phyloP scores from a whole-genome alignment of 768 basidiomycete genomes.

The Russula foetens region DNA sequence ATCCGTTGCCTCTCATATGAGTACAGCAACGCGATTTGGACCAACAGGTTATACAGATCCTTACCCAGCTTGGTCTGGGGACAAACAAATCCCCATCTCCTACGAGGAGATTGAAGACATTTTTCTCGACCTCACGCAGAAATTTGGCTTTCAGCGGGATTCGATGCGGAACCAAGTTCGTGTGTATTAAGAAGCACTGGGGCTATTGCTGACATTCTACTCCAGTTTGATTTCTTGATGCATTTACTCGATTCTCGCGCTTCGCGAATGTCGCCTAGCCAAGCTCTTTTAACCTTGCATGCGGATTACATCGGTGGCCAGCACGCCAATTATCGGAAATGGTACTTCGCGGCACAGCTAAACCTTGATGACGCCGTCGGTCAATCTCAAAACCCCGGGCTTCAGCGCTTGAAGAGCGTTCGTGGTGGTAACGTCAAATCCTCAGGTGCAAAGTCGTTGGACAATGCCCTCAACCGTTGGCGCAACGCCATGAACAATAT shows the following conservation, averaged over 20 bases:
- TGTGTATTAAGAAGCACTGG: conserved; percentile 15
- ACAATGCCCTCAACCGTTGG: conserved; percentile 92
- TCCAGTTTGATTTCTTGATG: conserved; percentile 95
- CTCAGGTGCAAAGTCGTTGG: conserved; percentile 69
- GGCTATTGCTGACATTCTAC: conserved; percentile 11
- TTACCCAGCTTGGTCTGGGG: conserved; percentile 93
- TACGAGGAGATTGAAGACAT: conserved; percentile 99
- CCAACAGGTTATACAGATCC: conserved; percentile 40
- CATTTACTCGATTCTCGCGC: conserved; percentile 94
- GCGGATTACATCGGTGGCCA: conserved; percentile 99
- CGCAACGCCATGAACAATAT: conserved; percentile 98
- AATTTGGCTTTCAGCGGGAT: conserved; percentile 97
- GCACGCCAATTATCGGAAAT: conserved; percentile 98
- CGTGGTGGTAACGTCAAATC: conserved; percentile 51
- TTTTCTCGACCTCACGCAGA: conserved; percentile 94
- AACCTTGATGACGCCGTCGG: conserved; percentile 99
- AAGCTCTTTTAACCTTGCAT: conserved; percentile 92
- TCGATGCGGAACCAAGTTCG: conserved; percentile 91
- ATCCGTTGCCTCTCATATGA: conserved; percentile 31
- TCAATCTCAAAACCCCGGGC: conserved; percentile 86
- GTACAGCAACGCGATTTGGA: conserved; percentile 17
- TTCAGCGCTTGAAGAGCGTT: conserved; percentile 81
- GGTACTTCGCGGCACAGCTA: conserved; percentile 99
- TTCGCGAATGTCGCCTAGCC: conserved; percentile 96
- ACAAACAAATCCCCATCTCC: conserved; percentile 91